These are phyloP conservation scores for Theileria sp. DNA, from an alignment of 169 alveolate genomes.

Conservation along the genomic window DNA sequence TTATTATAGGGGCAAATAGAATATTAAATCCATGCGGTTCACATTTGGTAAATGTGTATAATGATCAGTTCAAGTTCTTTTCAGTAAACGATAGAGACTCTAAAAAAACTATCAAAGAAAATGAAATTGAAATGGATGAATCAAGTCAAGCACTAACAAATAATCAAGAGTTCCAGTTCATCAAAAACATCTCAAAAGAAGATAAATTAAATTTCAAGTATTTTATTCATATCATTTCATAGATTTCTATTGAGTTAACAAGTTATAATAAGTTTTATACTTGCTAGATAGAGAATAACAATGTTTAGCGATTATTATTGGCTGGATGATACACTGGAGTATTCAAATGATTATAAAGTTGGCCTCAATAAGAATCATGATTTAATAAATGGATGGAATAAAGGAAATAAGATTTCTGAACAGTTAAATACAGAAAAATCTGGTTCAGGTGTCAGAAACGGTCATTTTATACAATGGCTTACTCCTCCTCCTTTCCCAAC, in stretches of 20 bases:
- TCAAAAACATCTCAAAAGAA: constrained; percentile 19
- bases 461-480: constrained; percentile 84
- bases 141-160: constrained; percentile 7
- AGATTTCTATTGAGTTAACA: neutral
- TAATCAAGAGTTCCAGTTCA: constrained; percentile 14
- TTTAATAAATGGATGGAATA: constrained; percentile 11
- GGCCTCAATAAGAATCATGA: constrained; percentile 5
- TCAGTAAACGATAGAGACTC: neutral
- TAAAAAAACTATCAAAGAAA: neutral
- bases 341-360: constrained; percentile 6
- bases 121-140: constrained; percentile 25
- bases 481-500: constrained; percentile 76
- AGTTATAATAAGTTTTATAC: neutral
- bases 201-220: constrained; percentile 17
- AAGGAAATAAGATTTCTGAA: neutral
- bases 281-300: neutral
- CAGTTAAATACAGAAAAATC: constrained; percentile 16
- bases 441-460: constrained; percentile 80
- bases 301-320: constrained; percentile 2
- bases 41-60: constrained; percentile 66
- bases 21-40: constrained; percentile 74
- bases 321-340: constrained; percentile 2
- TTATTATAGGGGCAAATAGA: constrained; percentile 45
- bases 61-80: constrained; percentile 56
- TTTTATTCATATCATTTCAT: neutral